Evolutionary conservation across 2,329 filamentous ascomycete species (phyloP).

Genomic region (Alternaria rosae): DNA sequence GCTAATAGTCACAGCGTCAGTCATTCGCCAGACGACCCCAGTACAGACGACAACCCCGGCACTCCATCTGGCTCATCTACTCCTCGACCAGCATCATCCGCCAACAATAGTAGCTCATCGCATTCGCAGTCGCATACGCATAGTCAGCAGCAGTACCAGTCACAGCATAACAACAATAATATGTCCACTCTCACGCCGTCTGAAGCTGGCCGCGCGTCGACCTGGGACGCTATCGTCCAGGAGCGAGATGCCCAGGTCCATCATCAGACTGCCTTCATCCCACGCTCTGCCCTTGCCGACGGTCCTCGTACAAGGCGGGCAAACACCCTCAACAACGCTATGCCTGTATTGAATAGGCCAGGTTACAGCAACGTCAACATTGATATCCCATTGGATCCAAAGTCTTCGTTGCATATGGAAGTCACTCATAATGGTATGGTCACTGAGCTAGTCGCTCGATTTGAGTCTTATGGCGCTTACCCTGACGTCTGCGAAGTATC

Average conservation of each 20-base stretch:
- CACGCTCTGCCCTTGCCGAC: constrained; percentile 29
- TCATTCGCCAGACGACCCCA: constrained; percentile 20
- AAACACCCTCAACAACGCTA: constrained; percentile 4
- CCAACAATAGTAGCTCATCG: constrained; percentile 19
- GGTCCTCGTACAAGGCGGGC: not conserved
- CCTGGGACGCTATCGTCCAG: constrained; percentile 7
- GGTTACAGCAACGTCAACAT: constrained; percentile 30
- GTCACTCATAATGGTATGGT: constrained; percentile 39
- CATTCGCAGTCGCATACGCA: constrained; percentile 27
- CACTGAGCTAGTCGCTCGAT: constrained; percentile 29
- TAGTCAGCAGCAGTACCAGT: constrained; percentile 24
- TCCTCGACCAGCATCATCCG: constrained; percentile 16
- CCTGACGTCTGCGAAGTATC: constrained; percentile 25
- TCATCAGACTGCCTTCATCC: constrained; percentile 23
- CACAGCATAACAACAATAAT: constrained; percentile 26
- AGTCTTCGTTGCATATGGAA: constrained; percentile 31
- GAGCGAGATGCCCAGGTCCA: not conserved
- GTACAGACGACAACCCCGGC: constrained; percentile 13
- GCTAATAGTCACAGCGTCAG: constrained; percentile 24
- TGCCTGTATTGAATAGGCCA: constrained; percentile 20
- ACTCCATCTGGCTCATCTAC: constrained; percentile 9
- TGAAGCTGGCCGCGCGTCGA: constrained; percentile 14
- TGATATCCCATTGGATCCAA: constrained; percentile 27
- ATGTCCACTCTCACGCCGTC: constrained; percentile 37
- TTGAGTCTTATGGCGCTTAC: constrained; percentile 23